Conservation (phyloP, 805 yeast species). For the Yarrowia keelungensis region DNA sequence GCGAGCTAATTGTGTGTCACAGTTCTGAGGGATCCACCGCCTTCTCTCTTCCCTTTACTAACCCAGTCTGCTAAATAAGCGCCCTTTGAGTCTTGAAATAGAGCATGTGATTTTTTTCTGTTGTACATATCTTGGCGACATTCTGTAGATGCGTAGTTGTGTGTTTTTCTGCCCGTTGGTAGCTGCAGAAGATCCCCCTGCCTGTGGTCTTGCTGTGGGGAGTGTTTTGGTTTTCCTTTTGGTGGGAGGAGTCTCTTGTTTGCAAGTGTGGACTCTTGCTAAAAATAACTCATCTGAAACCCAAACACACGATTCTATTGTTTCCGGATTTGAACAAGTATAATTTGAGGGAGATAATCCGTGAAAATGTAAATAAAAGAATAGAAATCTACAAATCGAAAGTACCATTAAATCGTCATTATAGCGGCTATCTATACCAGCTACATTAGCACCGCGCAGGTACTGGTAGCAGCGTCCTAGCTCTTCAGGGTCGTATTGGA, state of each 20-base stretch:
- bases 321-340: not conserved
- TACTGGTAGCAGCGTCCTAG: too few relatives aligned
- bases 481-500: not conserved
- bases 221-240: not conserved
- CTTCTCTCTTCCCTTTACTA: not conserved
- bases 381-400: too few relatives aligned
- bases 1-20: conserved; percentile 27
- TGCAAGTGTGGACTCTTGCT: not conserved
- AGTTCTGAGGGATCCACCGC: not conserved
- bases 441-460: not conserved
- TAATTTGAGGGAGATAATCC: not conserved
- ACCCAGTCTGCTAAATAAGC: conserved; percentile 35
- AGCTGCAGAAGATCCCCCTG: not conserved
- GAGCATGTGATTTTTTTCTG: conserved; percentile 31
- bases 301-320: not conserved
- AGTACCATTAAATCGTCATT: not conserved
- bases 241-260: not conserved
- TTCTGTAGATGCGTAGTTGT: not conserved
- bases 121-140: conserved; percentile 13
- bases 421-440: not conserved
- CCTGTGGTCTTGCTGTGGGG: conserved; percentile 3
- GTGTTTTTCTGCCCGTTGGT: not conserved
- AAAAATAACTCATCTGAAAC: conserved; percentile 7
- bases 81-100: conserved; percentile 21
- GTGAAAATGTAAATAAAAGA: too few relatives aligned